These are phyloP conservation scores for Borealophlyctis nickersoniae DNA, from an alignment of 192 early-diverging fungal species.

Conservation along the genomic window DNA sequence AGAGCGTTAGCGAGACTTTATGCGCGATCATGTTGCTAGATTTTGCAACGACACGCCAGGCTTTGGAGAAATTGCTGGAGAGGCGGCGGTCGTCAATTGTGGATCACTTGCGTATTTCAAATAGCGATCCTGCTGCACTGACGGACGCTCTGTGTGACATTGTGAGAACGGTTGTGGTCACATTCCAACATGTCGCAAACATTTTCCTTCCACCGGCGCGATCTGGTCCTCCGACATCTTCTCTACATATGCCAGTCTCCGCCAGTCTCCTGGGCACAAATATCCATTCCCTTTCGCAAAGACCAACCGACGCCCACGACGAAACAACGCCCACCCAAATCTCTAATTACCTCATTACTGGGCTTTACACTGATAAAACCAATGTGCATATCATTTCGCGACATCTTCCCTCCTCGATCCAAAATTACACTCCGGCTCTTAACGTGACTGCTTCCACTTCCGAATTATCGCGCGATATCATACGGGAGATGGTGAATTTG, in stretches of 20 bases:
- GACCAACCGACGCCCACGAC: no score
- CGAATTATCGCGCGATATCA: neutral
- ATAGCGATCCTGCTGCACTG: neutral
- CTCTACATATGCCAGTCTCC: no score
- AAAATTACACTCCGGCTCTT: neutral
- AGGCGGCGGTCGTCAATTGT: conserved; percentile 49
- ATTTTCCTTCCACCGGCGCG: conserved; percentile 6
- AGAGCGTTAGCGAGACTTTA: conserved; percentile 60
- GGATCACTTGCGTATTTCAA: neutral
- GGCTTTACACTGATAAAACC: neutral
- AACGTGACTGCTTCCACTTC: neutral
- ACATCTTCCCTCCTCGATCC: neutral
- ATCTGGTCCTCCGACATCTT: no score
- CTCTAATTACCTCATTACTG: neutral
- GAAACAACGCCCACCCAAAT: no score
- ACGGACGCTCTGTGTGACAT: neutral
- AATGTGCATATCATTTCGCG: neutral
- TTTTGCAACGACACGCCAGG: conserved; percentile 52
- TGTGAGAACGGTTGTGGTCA: neutral
- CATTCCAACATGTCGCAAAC: conserved; percentile 2
- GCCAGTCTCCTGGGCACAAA: no score
- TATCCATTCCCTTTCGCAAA: no score
- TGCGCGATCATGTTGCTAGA: conserved; percentile 69
- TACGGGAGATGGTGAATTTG: neutral
- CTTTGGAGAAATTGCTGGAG: conserved; percentile 48